Percentiles rank a stretch among this genome's conserved stretches.
These are phyloP conservation scores for Mortierella sp. DNA, from an alignment of 371 early-diverging fungal genomes.

Conservation along the genomic window DNA sequence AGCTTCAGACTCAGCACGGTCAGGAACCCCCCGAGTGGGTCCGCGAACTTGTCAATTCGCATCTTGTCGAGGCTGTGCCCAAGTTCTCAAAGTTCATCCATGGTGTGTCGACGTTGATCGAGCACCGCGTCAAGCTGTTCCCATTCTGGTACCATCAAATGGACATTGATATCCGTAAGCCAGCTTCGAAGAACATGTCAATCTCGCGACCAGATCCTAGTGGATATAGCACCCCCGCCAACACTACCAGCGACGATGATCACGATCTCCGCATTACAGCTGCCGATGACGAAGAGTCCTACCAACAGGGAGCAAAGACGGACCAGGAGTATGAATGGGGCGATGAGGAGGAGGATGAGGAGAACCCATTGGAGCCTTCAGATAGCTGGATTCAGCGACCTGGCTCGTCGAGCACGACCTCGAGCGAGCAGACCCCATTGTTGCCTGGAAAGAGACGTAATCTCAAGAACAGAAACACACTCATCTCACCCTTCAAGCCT, in stretches of 20 bases:
- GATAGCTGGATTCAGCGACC: slow-evolving; percentile 42
- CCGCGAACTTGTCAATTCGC: slow-evolving; percentile 86
- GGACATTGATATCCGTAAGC: slow-evolving; percentile 91
- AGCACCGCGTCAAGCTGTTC: slow-evolving; percentile 85
- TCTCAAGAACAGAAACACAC: slow-evolving; percentile 33
- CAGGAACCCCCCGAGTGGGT: slow-evolving; percentile 97
- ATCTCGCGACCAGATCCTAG: slow-evolving; percentile 48
- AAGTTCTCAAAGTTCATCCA: slow-evolving; percentile 99
- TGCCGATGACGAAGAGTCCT: slow-evolving; percentile 32
- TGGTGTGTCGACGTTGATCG: slow-evolving; percentile 94
- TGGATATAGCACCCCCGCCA: slow-evolving; percentile 52
- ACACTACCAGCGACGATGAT: slow-evolving; percentile 50
- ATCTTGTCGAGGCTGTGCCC: slow-evolving; percentile 96
- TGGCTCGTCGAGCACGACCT: slow-evolving; percentile 19
- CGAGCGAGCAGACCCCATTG: slow-evolving; percentile 46
- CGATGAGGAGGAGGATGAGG: slow-evolving; percentile 45
- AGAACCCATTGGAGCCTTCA: slow-evolving; percentile 47
- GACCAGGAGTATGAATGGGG: slow-evolving; percentile 41
- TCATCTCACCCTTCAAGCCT: slow-evolving; percentile 49
- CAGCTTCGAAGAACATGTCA: slow-evolving; percentile 54
- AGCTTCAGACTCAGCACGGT: slow-evolving; percentile 92
- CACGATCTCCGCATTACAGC: slow-evolving; percentile 32
- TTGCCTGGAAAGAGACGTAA: slow-evolving; percentile 19
- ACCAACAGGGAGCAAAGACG: slow-evolving; percentile 40
- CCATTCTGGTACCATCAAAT: slow-evolving; percentile 99